These are phyloP conservation scores for Aspergillus pseudonomiae DNA, from an alignment of 2,329 filamentous ascomycete genomes.

Conservation along the genomic window DNA sequence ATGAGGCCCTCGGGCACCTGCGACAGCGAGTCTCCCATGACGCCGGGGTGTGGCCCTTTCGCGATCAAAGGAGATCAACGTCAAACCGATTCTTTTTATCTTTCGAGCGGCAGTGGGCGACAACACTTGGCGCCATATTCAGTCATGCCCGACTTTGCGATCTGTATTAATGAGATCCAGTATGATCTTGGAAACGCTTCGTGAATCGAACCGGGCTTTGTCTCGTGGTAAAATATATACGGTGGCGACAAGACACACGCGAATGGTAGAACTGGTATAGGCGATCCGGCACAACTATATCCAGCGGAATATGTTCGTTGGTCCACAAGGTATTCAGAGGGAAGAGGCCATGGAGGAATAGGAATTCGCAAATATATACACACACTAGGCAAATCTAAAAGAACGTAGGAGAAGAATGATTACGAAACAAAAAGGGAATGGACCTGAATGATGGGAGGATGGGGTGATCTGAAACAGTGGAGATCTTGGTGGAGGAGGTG, in stretches of 20 bases:
- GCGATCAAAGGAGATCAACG: neutral
- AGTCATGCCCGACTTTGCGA: neutral
- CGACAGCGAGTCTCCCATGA: constrained; percentile 21
- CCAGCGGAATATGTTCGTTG: neutral
- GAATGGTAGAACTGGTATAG: neutral
- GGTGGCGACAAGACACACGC: neutral
- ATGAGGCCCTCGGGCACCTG: constrained; percentile 33
- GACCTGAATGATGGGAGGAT: neutral
- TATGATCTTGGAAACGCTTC: neutral
- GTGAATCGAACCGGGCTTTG: neutral
- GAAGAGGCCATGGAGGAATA: neutral
- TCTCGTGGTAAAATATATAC: neutral
- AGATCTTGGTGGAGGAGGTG: neutral
- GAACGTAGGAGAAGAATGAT: neutral
- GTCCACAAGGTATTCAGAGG: neutral
- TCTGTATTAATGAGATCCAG: neutral
- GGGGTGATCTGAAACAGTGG: neutral
- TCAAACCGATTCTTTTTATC: neutral
- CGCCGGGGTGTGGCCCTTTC: neutral
- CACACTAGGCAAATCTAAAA: neutral
- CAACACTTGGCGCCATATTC: neutral
- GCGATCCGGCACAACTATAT: neutral
- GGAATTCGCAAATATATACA: neutral
- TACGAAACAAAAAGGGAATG: neutral
- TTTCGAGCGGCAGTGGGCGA: neutral